Evolutionary conservation across 371 early-diverging fungal genomes (phyloP).

Genomic region (Smittium culicis): DNA sequence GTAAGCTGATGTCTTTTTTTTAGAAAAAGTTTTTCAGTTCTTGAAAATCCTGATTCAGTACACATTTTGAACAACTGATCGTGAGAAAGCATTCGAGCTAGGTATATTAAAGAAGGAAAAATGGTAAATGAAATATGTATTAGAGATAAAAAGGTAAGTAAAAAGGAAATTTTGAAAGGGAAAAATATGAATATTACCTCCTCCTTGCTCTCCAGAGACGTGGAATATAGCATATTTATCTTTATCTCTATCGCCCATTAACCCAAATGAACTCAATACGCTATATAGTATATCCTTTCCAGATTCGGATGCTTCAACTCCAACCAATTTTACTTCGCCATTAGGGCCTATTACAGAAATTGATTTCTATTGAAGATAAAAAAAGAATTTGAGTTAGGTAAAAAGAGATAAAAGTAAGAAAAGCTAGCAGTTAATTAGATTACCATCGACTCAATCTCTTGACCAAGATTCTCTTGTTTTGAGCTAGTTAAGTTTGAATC

Average conservation of each 20-base stretch:
- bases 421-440: too few relatives aligned
- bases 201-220: constrained; percentile 30
- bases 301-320: constrained; percentile 20
- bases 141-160: too few relatives aligned
- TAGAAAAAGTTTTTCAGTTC: constrained; percentile 59
- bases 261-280: constrained; percentile 28
- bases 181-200: too few relatives aligned
- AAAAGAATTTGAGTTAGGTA: constrained; percentile 25
- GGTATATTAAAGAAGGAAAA: too few relatives aligned
- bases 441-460: too few relatives aligned
- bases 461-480: too few relatives aligned
- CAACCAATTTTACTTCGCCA: constrained; percentile 24
- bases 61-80: constrained; percentile 57
- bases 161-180: too few relatives aligned
- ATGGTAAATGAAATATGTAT: too few relatives aligned
- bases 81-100: too few relatives aligned
- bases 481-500: too few relatives aligned
- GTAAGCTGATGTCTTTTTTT: constrained; percentile 46
- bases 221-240: constrained; percentile 32
- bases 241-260: constrained; percentile 23
- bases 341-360: constrained; percentile 28
- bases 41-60: constrained; percentile 44
- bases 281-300: constrained; percentile 22
- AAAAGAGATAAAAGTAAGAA: too few relatives aligned
- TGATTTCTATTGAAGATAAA: constrained; percentile 21